These are phyloP conservation scores for Cicer arietinum DNA, from an alignment of 306 rosid species.

Conservation along the genomic window DNA sequence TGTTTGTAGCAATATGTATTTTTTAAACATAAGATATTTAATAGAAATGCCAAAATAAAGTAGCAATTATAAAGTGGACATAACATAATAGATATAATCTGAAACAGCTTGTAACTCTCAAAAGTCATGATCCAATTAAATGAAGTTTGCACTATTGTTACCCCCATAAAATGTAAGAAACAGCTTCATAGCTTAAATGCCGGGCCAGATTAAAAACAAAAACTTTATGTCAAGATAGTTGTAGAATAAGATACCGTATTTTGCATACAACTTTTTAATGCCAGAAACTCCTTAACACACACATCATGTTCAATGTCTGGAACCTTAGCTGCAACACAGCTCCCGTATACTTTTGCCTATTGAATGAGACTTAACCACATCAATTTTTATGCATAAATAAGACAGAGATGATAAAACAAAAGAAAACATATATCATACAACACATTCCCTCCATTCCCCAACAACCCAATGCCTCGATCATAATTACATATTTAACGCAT, in stretches of 20 bases:
- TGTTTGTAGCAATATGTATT: conserved; percentile 43
- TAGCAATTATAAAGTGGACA: conserved; percentile 20
- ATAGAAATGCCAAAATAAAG: conserved; percentile 35
- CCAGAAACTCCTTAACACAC: conserved; percentile 85
- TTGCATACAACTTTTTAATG: conserved; percentile 88
- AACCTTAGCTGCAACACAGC: conserved; percentile 89
- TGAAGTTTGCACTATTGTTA: conserved; percentile 18
- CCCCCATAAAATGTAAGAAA: conserved; percentile 25
- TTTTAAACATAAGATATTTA: conserved; percentile 34
- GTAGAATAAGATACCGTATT: conserved; percentile 60
- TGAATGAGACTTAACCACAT: conserved; percentile 41
- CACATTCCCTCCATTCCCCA: conserved; percentile 32
- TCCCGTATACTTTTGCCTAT: conserved; percentile 87
- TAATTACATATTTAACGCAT: conserved; percentile 6
- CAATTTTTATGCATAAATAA: conserved; percentile 16
- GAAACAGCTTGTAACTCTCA: conserved; percentile 35
- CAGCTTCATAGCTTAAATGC: conserved; percentile 29
- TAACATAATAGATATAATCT: conserved; percentile 6
- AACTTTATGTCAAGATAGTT: conserved; percentile 16
- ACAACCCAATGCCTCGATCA: conserved; percentile 7
- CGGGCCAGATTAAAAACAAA: conserved; percentile 8
- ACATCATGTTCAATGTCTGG: conserved; percentile 89
- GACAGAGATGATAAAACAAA: conserved; percentile 3
- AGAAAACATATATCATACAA: conserved; percentile 31
- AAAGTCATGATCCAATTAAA: conserved; percentile 36